These are phyloP conservation scores for Moniliella sp. DNA, from an alignment of 1,284 basidiomycete species.

Conservation along the genomic window DNA sequence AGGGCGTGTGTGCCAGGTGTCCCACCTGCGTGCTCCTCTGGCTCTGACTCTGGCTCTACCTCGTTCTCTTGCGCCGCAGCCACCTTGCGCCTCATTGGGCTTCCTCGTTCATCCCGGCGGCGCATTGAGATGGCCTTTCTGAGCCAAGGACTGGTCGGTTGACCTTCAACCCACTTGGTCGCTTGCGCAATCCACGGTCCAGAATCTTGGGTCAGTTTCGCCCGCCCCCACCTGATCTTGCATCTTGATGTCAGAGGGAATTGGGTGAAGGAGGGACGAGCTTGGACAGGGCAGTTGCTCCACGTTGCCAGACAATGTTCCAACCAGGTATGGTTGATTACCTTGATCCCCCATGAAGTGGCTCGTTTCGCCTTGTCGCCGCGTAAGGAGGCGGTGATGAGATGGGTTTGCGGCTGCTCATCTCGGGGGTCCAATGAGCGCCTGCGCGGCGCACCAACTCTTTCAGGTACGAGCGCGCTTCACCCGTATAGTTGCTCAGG, in stretches of 20 bases:
- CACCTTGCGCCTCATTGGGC: too few species aligned
- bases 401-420: slow-evolving; percentile 49
- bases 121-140: too few species aligned
- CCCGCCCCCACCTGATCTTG: slow-evolving; percentile 42
- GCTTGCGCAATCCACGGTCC: neutral
- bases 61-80: too few species aligned
- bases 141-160: too few species aligned
- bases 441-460: too few species aligned
- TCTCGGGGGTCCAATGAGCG: slow-evolving; percentile 66
- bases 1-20: too few species aligned
- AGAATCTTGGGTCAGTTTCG: neutral
- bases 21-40: too few species aligned
- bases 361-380: slow-evolving; percentile 58
- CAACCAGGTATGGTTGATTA: slow-evolving; percentile 70
- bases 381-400: slow-evolving; percentile 57
- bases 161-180: too few species aligned
- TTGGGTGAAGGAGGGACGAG: slow-evolving; percentile 44
- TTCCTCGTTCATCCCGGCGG: too few species aligned
- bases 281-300: slow-evolving; percentile 35
- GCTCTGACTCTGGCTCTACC: too few species aligned
- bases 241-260: slow-evolving; percentile 50
- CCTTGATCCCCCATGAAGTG: slow-evolving; percentile 53
- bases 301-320: slow-evolving; percentile 65
- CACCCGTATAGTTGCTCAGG: slow-evolving; percentile 66
- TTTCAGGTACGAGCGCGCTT: slow-evolving; percentile 45